These are phyloP conservation scores for Chernovozyma aurita DNA, from an alignment of 1,139 yeast genomes.

Conservation along the genomic window DNA sequence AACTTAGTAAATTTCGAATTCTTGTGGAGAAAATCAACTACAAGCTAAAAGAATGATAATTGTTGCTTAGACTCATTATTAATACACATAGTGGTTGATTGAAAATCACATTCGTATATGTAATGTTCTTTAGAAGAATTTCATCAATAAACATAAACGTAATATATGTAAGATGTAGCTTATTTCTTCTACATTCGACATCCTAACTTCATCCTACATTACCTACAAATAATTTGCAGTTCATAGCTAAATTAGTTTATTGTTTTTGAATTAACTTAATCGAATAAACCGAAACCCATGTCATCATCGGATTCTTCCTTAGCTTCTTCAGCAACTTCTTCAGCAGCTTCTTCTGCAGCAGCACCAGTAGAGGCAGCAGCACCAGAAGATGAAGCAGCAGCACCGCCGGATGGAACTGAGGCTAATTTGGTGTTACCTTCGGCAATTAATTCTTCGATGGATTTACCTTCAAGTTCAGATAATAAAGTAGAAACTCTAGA, in stretches of 20 bases:
- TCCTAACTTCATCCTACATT: too few relatives aligned
- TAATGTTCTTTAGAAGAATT: too few relatives aligned
- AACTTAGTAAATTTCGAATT: constrained; percentile 27
- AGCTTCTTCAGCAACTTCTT: constrained; percentile 33
- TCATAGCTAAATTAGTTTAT: constrained; percentile 1
- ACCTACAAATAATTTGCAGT: too few relatives aligned
- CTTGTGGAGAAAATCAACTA: constrained; percentile 26
- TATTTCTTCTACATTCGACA: too few relatives aligned
- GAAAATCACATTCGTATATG: too few relatives aligned
- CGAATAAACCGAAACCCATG: constrained; percentile 91
- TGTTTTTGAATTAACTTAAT: constrained; percentile 38
- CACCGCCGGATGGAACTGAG: constrained; percentile 80
- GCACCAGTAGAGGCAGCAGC: constrained; percentile 39
- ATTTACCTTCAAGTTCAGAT: constrained; percentile 72
- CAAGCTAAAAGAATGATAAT: constrained; percentile 9
- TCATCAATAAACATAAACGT: neutral
- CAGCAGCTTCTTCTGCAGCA: constrained; percentile 37
- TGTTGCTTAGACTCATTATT: too few relatives aligned
- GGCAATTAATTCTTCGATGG: constrained; percentile 69
- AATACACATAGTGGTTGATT: too few relatives aligned
- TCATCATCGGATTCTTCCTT: constrained; percentile 57
- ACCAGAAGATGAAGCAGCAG: constrained; percentile 61
- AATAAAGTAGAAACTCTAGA: constrained; percentile 65
- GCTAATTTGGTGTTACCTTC: constrained; percentile 81
- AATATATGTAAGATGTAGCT: too few relatives aligned